Evolutionary conservation across 768 basidiomycete species (phyloP), one percentile per base, ranked within the genome.

Genomic region (Suillus ampliporus): DNA sequence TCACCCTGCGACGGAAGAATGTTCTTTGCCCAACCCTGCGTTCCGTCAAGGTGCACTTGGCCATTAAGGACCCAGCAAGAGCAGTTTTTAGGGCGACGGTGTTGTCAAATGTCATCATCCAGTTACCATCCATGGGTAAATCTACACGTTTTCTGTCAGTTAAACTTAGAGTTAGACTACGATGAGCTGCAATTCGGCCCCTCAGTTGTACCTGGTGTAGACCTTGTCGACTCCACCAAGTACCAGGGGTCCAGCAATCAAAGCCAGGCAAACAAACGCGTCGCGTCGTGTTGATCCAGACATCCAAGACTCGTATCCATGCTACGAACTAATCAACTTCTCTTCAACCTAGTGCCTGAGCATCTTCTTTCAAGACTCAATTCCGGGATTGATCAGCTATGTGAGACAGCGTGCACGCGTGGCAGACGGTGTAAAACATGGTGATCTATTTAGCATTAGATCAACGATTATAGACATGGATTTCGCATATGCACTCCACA

Each of bases 191-290:
- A 38, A 51, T 21, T 58, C 46, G 58, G 61, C 60, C 60, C 57
- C 59, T 60, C 59, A 54, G 54, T n/a, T 31, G 31, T 31, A 31
- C 31, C 3, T 6, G 26, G 19, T 11, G 21, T 11, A 34, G 13
- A 46, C 10, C 46, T 15, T 35, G 4, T 13, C n/a, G 5, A 60
- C 46, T 40, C 58, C 37, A 37, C 23, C 10, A 34, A 60, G 65
- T 65, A 59, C 40, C 62, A 31, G 61, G 69, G 69, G 71, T 72
- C 67, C 50, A 19, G 38, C 38, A 44, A 59, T 61, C 57, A 69
- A 67, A 68, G 58, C 54, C 63, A 77, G 76, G 71, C 80, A 80
- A 82, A 80, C 77, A 81, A 76, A 80, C 80, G 81, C 79, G 82
- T 83, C 81, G 82, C 81, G 78, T 80, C 61, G n/a, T 62, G 68